Evolutionary conservation across 2,329 filamentous ascomycete genomes (phyloP).

Genomic region (Scedosporium dehoogii): DNA sequence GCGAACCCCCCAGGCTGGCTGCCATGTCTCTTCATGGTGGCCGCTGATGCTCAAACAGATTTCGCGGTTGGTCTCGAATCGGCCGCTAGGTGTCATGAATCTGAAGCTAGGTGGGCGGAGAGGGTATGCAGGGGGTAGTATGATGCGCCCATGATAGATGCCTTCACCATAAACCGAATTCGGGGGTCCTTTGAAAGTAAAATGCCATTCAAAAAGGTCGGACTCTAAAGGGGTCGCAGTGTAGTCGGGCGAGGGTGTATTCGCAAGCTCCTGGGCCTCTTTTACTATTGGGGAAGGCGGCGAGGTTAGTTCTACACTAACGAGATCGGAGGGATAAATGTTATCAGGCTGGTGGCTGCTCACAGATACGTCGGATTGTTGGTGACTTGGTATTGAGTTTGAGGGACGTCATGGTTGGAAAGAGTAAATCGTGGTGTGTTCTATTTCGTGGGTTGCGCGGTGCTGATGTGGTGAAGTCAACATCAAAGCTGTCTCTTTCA

Average conservation of each 20-base stretch:
- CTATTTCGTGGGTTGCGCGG: not conserved
- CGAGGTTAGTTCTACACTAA: not conserved
- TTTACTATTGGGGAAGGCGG: conserved; percentile 49
- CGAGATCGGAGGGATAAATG: too few relatives aligned
- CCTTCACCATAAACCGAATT: conserved; percentile 68
- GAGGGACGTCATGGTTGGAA: conserved; percentile 27
- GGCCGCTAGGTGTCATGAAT: conserved; percentile 81
- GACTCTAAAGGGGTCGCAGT: conserved; percentile 74
- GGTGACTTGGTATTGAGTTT: conserved; percentile 67
- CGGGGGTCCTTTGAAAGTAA: conserved; percentile 86
- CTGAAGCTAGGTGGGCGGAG: conserved; percentile 91
- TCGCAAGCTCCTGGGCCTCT: conserved; percentile 80
- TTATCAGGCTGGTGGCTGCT: conserved; percentile 18
- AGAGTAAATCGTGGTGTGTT: not conserved
- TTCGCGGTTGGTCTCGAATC: conserved; percentile 94
- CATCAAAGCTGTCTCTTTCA: not conserved
- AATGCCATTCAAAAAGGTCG: conserved; percentile 98
- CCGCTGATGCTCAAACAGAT: conserved; percentile 91
- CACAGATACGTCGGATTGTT: conserved; percentile 76
- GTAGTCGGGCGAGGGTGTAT: conserved; percentile 74
- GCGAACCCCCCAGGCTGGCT: conserved; percentile 92
- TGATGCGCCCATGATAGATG: conserved; percentile 91
- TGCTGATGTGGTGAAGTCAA: not conserved
- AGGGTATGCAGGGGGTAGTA: conserved; percentile 81
- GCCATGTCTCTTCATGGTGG: conserved; percentile 97